Evolutionary conservation across 257 asterid species (phyloP), one percentile per base, ranked within the genome.

Genomic region (Solanum dulcamara): DNA sequence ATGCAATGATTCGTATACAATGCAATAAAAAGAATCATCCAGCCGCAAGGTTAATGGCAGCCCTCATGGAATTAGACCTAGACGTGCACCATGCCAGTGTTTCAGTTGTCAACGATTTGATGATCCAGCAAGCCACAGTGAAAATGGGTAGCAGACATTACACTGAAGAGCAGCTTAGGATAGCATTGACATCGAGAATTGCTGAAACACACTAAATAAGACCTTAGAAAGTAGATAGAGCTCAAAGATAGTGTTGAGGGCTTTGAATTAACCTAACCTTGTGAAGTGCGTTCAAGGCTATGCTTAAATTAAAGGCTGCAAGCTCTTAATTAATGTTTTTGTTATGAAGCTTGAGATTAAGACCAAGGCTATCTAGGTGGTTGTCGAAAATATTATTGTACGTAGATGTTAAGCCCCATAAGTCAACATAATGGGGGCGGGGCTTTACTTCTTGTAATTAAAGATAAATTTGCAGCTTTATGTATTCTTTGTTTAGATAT

Each of bases 81-180:
- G 89, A 87, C 6, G 85, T 87, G 60, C 85, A 81, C 35, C 89
- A 87, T 70, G 89, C 89, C 38, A 87, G 89, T 57, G 89, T 87
- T 24, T 84, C 89, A 7, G 87, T 87, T 12, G 85, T 87, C 85
- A 80, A 87, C 10, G 85, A 79, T 3, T 84, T 87, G 87, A 87
- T 87, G 89, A 84, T 84, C 87, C 89, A 87, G 30, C 89, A 87
- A 64, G 86, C 86, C 59, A 84, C 89, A 2, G 89, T 87, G 77
- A 87, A 80, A 64, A 84, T 87, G 85, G 87, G 83, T 50, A 79
- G 75, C 38, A 57, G 85, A 37, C 72, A 84, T 84, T 84, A 84
- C 89, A 84, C 85, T 30, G 82, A 87, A 35, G 89, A 87, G 38
- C 89, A 87, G 46, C 87, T 87, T 35, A 80, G 84, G 55, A 12